These are phyloP conservation scores for Magnolia changhungtana DNA, from an alignment of 164 flowering plant species.

Conservation along the genomic window DNA sequence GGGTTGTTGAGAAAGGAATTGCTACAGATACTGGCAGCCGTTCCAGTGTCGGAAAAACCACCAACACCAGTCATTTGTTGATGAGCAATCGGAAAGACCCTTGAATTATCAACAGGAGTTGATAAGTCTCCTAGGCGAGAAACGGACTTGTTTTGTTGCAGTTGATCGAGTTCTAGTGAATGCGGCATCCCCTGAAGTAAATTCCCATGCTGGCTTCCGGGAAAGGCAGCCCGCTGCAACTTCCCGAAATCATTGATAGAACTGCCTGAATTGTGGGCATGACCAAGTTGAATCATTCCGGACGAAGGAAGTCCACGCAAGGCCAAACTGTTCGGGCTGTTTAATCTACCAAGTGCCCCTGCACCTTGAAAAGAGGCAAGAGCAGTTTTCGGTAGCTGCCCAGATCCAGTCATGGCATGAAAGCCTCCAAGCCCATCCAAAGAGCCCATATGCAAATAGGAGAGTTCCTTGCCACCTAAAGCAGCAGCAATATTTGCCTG, in stretches of 20 bases:
- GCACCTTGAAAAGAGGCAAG: constrained; percentile 37
- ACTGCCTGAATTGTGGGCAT: constrained; percentile 38
- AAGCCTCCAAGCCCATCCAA: constrained; percentile 59
- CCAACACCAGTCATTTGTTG: constrained; percentile 12
- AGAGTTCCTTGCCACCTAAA: constrained; percentile 52
- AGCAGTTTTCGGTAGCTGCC: constrained; percentile 42
- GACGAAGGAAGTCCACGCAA: constrained; percentile 45
- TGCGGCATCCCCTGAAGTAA: constrained; percentile 59
- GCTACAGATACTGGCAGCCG: constrained; percentile 21
- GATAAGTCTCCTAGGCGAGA: constrained; percentile 26
- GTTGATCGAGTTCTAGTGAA: constrained; percentile 47
- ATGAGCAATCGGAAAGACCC: constrained; percentile 23
- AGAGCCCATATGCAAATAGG: constrained; percentile 50
- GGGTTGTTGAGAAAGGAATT: constrained; percentile 31
- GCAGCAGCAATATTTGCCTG: constrained; percentile 53
- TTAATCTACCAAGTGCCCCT: constrained; percentile 63
- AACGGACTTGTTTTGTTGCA: constrained; percentile 32
- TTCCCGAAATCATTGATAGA: constrained; percentile 32
- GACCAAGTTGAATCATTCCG: constrained; percentile 45
- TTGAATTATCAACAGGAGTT: constrained; percentile 22
- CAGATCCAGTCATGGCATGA: constrained; percentile 42
- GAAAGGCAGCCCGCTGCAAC: constrained; percentile 28
- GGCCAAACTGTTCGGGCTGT: constrained; percentile 43
- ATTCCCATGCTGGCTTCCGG: constrained; percentile 42
- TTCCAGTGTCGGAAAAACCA: constrained; percentile 21